Evolutionary conservation across 2,329 filamentous ascomycete genomes (phyloP), one percentile per base, ranked within the genome.

Genomic region (Talaromyces sp.): DNA sequence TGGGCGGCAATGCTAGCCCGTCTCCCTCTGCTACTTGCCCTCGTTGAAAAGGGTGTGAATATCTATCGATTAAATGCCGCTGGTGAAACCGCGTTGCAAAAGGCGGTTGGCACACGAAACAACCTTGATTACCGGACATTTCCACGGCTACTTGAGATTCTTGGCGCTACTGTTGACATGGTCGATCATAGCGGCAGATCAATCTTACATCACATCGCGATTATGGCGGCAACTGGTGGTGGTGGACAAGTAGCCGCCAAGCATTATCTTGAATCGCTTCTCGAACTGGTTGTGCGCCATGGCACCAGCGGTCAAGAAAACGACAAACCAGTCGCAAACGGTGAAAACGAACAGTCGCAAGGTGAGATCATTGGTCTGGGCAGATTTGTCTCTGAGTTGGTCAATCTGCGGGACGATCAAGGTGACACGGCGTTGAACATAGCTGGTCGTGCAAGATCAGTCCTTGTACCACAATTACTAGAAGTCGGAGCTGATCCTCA

Each of bases 351-450:
- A 17, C 69, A 74, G 39, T 69, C 69, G 7, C 68, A 77, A 68
- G 13, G 80, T 79, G 49, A 90, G 86, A 63, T 91, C 86, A 96
- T 98, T 78, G 92, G 90, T 27, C 85, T 99, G 62, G 93, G 92
- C 35, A 89, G 92, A 43, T 99, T 99, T 79, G 96, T 99, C 86
- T 92, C 90, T 58, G 93, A 98, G 74, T 96, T 99, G 76, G 94
- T 99, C 67, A 98, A 99, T 72, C 90, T 93, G 0, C 91, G 94
- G 72, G 95, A 99, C 77, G 93, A 93, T 72, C 90, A 91, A 39
- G 95, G 95, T 0, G 96, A 99, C 73, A 99, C 95, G 0, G 95
- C 95, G 0, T 83, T 99, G 22, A 97, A 97, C 70, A 89, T 98
- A 68, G 95, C 94, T 1, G 93, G 95, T 1, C 86, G 95, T 67